Evolutionary conservation across 2,329 filamentous ascomycete species (phyloP).

Genomic region (Aaosphaeria pasadenensis): DNA sequence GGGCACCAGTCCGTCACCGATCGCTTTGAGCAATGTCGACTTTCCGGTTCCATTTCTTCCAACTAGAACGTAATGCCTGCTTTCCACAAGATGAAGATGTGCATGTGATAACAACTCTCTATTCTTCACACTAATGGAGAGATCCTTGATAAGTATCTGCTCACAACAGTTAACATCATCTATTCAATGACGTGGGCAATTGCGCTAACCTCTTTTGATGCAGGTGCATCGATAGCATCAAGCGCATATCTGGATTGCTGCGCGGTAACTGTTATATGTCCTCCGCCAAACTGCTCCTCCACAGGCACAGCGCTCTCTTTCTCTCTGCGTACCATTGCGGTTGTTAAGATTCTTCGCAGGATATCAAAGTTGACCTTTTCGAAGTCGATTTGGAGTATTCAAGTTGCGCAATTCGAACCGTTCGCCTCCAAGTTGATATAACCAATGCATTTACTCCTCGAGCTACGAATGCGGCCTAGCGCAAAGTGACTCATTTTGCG

Average conservation of each 20-base stretch:
- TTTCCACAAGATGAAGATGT: constrained; percentile 68
- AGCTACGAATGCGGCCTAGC: too few relatives aligned
- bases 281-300: constrained; percentile 21
- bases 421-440: too few relatives aligned
- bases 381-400: too few relatives aligned
- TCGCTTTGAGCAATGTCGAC: constrained; percentile 72
- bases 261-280: constrained; percentile 32
- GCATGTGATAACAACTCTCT: constrained; percentile 68
- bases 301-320: constrained; percentile 14
- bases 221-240: constrained; percentile 37
- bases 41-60: constrained; percentile 83
- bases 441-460: too few relatives aligned
- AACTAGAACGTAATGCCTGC: constrained; percentile 72
- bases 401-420: too few relatives aligned
- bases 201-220: constrained; percentile 31
- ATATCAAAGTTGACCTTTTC: not conserved
- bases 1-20: constrained; percentile 75
- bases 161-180: not conserved
- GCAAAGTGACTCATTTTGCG: too few relatives aligned
- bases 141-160: constrained; percentile 58
- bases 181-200: not conserved
- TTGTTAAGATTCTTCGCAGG: not conserved
- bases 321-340: constrained; percentile 26
- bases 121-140: constrained; percentile 64
- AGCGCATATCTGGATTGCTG: constrained; percentile 39